Evolutionary conservation across 805 yeast genomes (phyloP).

Genomic region (Myxozyma sirexii): DNA sequence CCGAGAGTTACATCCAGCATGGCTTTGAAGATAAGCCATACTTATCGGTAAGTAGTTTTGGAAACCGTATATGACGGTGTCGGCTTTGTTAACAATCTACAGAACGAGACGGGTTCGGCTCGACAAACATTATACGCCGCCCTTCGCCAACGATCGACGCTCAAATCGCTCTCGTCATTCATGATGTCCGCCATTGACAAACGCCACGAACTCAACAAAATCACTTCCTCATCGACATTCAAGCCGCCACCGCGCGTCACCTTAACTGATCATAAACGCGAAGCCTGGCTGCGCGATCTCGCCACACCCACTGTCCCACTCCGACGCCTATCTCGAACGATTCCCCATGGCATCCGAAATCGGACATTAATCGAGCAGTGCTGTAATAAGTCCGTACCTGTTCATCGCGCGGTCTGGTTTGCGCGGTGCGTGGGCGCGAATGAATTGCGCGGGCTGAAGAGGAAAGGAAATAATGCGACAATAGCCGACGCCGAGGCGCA

Average conservation of each 20-base stretch:
- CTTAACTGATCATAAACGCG: constrained; percentile 80
- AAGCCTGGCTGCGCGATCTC: constrained; percentile 81
- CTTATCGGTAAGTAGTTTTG: constrained; percentile 29
- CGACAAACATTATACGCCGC: constrained; percentile 55
- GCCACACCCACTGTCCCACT: constrained; percentile 70
- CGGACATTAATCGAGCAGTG: constrained; percentile 73
- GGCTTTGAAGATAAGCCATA: constrained; percentile 60
- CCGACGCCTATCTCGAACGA: constrained; percentile 66
- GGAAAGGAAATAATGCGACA: constrained; percentile 47
- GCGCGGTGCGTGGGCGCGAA: constrained; percentile 84
- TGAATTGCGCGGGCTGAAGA: constrained; percentile 62
- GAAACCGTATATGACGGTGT: no score
- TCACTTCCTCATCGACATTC: constrained; percentile 57
- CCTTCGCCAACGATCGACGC: constrained; percentile 45
- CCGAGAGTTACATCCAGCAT: constrained; percentile 62
- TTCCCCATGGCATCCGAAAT: constrained; percentile 89
- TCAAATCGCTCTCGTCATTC: constrained; percentile 54
- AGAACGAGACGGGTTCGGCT: constrained; percentile 71
- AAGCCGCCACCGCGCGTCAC: constrained; percentile 90
- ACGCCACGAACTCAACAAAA: constrained; percentile 51
- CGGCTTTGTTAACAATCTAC: no score
- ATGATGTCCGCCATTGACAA: constrained; percentile 53
- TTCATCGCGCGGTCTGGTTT: constrained; percentile 86
- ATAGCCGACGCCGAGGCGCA: constrained; percentile 48
- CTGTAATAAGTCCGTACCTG: constrained; percentile 66